These are phyloP conservation scores for Penicillium sclerotiorum DNA, from an alignment of 2,329 filamentous ascomycete genomes.

Conservation along the genomic window DNA sequence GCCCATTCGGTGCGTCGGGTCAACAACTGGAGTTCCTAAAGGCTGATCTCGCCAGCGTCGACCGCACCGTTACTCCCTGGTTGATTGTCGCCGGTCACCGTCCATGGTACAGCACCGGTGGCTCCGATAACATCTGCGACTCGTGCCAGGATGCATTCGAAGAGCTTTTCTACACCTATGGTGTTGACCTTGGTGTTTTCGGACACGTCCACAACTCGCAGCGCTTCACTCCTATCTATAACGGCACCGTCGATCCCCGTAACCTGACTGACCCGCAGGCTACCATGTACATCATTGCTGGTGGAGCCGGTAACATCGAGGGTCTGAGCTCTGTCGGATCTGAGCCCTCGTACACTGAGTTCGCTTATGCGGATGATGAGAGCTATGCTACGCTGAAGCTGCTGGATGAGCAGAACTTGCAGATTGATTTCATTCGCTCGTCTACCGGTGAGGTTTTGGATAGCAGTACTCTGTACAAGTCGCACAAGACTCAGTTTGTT, in stretches of 20 bases:
- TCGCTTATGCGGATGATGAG: constrained; percentile 47
- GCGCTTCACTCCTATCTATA: constrained; percentile 47
- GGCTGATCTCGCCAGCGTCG: constrained; percentile 59
- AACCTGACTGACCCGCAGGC: constrained; percentile 54
- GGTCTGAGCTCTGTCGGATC: constrained; percentile 49
- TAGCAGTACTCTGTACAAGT: constrained; percentile 53
- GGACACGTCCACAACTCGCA: constrained; percentile 63
- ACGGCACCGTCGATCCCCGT: constrained; percentile 46
- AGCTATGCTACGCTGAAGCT: constrained; percentile 56
- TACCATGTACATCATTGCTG: constrained; percentile 60
- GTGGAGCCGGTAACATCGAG: constrained; percentile 61
- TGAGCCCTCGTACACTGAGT: constrained; percentile 47
- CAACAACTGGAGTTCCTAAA: constrained; percentile 60
- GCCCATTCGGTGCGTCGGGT: constrained; percentile 52
- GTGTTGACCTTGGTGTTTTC: constrained; percentile 60
- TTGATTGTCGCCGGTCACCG: constrained; percentile 49
- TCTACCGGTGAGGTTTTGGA: constrained; percentile 54
- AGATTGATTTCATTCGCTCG: constrained; percentile 56
- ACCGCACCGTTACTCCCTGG: constrained; percentile 60
- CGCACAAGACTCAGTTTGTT: constrained; percentile 51
- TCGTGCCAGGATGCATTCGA: constrained; percentile 59
- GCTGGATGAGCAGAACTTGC: constrained; percentile 48
- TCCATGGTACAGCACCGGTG: constrained; percentile 52
- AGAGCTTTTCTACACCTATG: constrained; percentile 57
- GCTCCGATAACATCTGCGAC: constrained; percentile 40